phyloP scores from a whole-genome alignment of 352 stramenopile species.

The Globisporangium spiculum region DNA sequence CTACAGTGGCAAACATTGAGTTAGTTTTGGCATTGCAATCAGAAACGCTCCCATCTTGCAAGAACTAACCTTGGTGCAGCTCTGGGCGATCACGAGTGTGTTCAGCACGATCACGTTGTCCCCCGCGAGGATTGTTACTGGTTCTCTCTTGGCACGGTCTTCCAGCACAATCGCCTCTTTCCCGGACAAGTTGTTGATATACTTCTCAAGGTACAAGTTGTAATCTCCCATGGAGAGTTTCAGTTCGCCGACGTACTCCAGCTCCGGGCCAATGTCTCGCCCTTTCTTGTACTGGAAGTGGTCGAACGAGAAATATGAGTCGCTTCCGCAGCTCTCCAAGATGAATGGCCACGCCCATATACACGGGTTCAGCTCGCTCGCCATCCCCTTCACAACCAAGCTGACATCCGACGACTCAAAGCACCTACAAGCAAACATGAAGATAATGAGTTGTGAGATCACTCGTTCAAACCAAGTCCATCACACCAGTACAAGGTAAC shows the following conservation, averaged over 20 bases:
- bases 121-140: slow-evolving; percentile 53
- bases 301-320: slow-evolving; percentile 72
- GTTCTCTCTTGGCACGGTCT: slow-evolving; percentile 67
- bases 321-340: slow-evolving; percentile 67
- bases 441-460: not conserved
- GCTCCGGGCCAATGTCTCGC: slow-evolving; percentile 40
- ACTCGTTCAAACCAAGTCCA: not conserved
- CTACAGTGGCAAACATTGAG: slow-evolving; percentile 25
- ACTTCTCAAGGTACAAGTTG: slow-evolving; percentile 75
- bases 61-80: slow-evolving; percentile 44
- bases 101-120: slow-evolving; percentile 82
- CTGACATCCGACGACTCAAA: slow-evolving; percentile 80
- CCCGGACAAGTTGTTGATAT: slow-evolving; percentile 47
- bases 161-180: slow-evolving; percentile 70
- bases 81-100: slow-evolving; percentile 60
- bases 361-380: slow-evolving; percentile 76
- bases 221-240: slow-evolving; percentile 72
- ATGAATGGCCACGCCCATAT: slow-evolving; percentile 83
- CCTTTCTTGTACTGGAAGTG: slow-evolving; percentile 73
- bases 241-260: slow-evolving; percentile 69
- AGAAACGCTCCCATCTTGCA: not conserved
- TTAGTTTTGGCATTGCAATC: not conserved
- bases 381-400: slow-evolving; percentile 77
- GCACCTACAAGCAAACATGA: slow-evolving; percentile 26
- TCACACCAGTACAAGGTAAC: not conserved